A percentile compares a stretch with the other conserved stretches of the same genome.
Evolutionary conservation across 768 basidiomycete genomes (phyloP).

Genomic region (Boletus sensibilis): DNA sequence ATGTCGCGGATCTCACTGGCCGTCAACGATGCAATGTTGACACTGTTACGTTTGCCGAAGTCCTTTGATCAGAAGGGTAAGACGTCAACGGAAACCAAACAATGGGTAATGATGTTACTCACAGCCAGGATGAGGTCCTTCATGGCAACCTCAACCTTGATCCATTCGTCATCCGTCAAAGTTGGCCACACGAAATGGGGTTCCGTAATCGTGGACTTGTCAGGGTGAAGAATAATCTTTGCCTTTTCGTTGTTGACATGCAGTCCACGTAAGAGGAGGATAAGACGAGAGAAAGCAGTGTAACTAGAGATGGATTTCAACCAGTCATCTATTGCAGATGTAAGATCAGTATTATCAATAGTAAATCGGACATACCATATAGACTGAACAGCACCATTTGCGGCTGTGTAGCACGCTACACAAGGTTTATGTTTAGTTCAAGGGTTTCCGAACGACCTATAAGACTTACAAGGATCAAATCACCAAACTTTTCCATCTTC

Average conservation of each 20-base stretch:
- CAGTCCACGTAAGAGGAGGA: slow-evolving; percentile 92
- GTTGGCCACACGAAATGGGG: slow-evolving; percentile 98
- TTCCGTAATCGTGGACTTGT: slow-evolving; percentile 95
- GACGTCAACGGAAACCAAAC: not conserved
- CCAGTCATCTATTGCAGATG: slow-evolving; percentile 76
- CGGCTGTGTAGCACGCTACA: slow-evolving; percentile 90
- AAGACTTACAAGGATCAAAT: slow-evolving; percentile 75
- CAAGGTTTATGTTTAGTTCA: not conserved
- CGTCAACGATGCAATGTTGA: slow-evolving; percentile 96
- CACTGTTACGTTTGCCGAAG: slow-evolving; percentile 98
- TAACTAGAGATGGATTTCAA: slow-evolving; percentile 98
- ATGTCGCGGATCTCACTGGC: slow-evolving; percentile 97
- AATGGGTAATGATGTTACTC: slow-evolving; percentile 22
- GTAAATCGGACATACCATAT: slow-evolving; percentile 55
- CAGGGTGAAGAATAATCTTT: slow-evolving; percentile 96
- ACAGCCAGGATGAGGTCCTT: slow-evolving; percentile 94
- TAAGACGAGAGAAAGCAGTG: slow-evolving; percentile 97
- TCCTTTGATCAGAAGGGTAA: slow-evolving; percentile 50
- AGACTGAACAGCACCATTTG: slow-evolving; percentile 99
- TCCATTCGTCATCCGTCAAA: slow-evolving; percentile 93
- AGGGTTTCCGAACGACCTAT: not conserved
- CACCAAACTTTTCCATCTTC: slow-evolving; percentile 99
- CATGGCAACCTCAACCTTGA: slow-evolving; percentile 98
- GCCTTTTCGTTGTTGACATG: slow-evolving; percentile 99
- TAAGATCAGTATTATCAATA: slow-evolving; percentile 5